A percentile compares a stretch with the other conserved stretches of the same genome.
These are phyloP conservation scores for Salix viminalis DNA, from an alignment of 345 rosid genomes.

Conservation along the genomic window DNA sequence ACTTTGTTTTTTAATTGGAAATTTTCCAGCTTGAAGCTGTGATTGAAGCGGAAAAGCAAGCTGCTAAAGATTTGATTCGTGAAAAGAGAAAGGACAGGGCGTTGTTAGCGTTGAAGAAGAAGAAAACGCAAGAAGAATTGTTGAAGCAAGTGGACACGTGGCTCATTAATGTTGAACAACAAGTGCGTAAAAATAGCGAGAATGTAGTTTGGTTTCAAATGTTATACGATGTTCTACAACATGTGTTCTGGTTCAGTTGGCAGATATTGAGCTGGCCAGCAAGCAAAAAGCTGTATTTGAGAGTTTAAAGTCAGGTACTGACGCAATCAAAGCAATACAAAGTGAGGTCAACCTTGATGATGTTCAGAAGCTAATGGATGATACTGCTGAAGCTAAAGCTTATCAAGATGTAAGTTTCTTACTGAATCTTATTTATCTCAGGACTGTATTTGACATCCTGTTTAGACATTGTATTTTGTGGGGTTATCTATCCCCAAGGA, in stretches of 20 bases:
- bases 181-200: slow-evolving; percentile 38
- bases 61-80: slow-evolving; percentile 72
- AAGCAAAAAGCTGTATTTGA: slow-evolving; percentile 96
- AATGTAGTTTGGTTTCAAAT: not conserved
- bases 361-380: slow-evolving; percentile 95
- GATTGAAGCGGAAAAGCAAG: slow-evolving; percentile 89
- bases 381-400: slow-evolving; percentile 85
- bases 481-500: not conserved
- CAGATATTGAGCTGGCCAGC: slow-evolving; percentile 90
- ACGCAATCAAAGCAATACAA: slow-evolving; percentile 83
- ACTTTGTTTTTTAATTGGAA: not conserved
- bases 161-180: slow-evolving; percentile 96
- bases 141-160: slow-evolving; percentile 88
- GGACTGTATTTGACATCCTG: not conserved
- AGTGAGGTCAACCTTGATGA: slow-evolving; percentile 83
- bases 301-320: slow-evolving; percentile 74
- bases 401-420: slow-evolving; percentile 79
- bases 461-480: not conserved
- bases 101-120: slow-evolving; percentile 88
- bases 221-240: not conserved
- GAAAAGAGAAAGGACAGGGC: slow-evolving; percentile 90
- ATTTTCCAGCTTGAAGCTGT: slow-evolving; percentile 63
- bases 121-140: slow-evolving; percentile 82
- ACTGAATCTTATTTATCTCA: not conserved
- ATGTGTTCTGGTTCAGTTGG: slow-evolving; percentile 50